Evolutionary conservation across 345 rosid genomes (phyloP).

Genomic region (Brassica napus): DNA sequence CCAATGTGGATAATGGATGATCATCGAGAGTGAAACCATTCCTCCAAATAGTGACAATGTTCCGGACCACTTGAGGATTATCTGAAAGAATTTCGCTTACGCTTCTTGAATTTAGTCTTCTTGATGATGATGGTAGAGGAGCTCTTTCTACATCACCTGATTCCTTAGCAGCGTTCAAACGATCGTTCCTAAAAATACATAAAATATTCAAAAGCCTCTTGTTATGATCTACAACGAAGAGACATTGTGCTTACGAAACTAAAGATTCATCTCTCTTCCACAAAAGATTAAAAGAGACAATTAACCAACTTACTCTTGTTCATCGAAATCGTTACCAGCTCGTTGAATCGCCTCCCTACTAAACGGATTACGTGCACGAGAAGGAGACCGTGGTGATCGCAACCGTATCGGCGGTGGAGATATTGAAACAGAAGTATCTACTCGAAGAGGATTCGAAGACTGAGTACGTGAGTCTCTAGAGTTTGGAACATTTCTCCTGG

Average conservation of each 20-base stretch:
- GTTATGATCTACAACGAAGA: background rate
- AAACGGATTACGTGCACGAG: background rate
- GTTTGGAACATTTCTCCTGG: slow-evolving; percentile 15
- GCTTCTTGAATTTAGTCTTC: background rate
- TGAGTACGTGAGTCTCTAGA: background rate
- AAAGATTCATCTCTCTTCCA: background rate
- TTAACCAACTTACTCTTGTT: background rate
- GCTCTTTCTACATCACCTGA: slow-evolving; percentile 46
- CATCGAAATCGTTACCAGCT: background rate
- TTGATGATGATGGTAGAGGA: slow-evolving; percentile 41
- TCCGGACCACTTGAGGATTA: slow-evolving; percentile 40
- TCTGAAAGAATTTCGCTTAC: slow-evolving; percentile 15
- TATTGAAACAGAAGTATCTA: background rate
- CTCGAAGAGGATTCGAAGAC: background rate
- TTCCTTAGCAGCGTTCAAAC: background rate
- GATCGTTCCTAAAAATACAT: background rate
- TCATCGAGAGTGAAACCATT: slow-evolving; percentile 31
- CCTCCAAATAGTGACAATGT: slow-evolving; percentile 64
- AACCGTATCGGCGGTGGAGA: slow-evolving; percentile 14
- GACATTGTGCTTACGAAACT: background rate
- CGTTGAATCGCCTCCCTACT: background rate
- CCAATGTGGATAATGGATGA: background rate
- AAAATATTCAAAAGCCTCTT: background rate
- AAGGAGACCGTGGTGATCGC: slow-evolving; percentile 3
- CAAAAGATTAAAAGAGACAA: background rate